Conservation (phyloP, 1,284 basidiomycete species). For the Tremellales sp. region DNA sequence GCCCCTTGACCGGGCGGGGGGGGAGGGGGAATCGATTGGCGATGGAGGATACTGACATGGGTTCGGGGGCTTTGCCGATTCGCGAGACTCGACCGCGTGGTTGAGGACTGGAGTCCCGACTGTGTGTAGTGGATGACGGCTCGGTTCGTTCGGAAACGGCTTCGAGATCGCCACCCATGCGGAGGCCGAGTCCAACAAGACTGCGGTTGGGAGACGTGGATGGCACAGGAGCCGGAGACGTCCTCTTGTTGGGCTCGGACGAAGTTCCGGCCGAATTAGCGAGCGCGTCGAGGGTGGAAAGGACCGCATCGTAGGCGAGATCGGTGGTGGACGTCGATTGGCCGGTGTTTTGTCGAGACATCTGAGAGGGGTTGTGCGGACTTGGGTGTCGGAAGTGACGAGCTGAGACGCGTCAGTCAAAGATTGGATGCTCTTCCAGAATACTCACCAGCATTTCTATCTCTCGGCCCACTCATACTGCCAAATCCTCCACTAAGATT, state of each 20-base stretch:
- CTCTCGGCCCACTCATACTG: not conserved
- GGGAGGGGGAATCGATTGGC: constrained; percentile 29
- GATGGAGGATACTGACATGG: constrained; percentile 9
- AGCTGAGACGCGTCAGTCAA: not conserved
- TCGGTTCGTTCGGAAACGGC: constrained; percentile 32
- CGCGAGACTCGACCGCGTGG: constrained; percentile 11
- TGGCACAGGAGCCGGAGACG: not conserved
- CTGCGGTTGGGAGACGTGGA: not conserved
- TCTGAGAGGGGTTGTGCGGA: constrained; percentile 9
- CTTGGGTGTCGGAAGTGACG: constrained; percentile 3
- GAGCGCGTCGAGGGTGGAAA: constrained; percentile 37
- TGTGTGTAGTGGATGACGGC: constrained; percentile 20
- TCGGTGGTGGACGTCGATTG: constrained; percentile 29
- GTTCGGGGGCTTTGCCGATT: constrained; percentile 1
- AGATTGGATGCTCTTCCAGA: not conserved
- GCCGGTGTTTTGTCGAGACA: constrained; percentile 24
- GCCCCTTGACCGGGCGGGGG: constrained; percentile 24
- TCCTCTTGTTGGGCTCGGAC: not conserved
- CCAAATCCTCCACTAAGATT: not conserved
- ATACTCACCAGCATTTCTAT: not conserved
- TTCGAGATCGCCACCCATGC: constrained; percentile 11
- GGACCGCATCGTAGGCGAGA: constrained; percentile 39
- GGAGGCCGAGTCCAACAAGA: not conserved
- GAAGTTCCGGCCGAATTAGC: constrained; percentile 12
- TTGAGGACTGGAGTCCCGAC: not conserved